These are phyloP conservation scores for Lecanicillium sp. DNA, from an alignment of 2,329 filamentous ascomycete species.

Conservation along the genomic window DNA sequence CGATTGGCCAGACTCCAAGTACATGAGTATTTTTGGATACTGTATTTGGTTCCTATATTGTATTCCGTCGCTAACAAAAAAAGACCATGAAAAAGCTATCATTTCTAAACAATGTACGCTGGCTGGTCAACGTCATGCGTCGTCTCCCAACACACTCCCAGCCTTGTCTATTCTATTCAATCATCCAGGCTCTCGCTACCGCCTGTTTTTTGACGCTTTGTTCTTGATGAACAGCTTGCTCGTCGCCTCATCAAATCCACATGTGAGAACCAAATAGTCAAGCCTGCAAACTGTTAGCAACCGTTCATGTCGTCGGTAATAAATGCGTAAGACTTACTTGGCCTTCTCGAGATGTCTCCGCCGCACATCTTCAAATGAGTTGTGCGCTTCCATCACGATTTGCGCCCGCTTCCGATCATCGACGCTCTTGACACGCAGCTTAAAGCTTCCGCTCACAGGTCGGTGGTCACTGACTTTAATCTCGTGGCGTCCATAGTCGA, in stretches of 20 bases:
- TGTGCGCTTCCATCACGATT: constrained; percentile 67
- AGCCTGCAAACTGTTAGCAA: constrained; percentile 30
- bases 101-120: too few species aligned
- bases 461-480: constrained; percentile 87
- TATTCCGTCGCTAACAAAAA: too few species aligned
- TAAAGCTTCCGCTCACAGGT: constrained; percentile 82
- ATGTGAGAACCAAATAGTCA: constrained; percentile 43
- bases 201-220: constrained; percentile 23
- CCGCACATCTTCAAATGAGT: constrained; percentile 68
- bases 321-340: constrained; percentile 55
- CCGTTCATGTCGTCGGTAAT: neutral
- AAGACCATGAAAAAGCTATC: too few species aligned
- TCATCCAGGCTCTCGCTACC: neutral
- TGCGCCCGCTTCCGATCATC: constrained; percentile 57
- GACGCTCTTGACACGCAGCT: constrained; percentile 78
- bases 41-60: too few species aligned
- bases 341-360: constrained; percentile 62
- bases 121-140: too few species aligned
- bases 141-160: too few species aligned
- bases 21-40: too few species aligned
- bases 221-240: constrained; percentile 42
- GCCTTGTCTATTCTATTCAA: neutral
- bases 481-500: constrained; percentile 85
- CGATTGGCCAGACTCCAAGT: too few species aligned
- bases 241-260: constrained; percentile 49